Evolutionary conservation across 352 stramenopile species (phyloP), one percentile per base, ranked within the genome.

Genomic region (Phytopythium boreale): DNA sequence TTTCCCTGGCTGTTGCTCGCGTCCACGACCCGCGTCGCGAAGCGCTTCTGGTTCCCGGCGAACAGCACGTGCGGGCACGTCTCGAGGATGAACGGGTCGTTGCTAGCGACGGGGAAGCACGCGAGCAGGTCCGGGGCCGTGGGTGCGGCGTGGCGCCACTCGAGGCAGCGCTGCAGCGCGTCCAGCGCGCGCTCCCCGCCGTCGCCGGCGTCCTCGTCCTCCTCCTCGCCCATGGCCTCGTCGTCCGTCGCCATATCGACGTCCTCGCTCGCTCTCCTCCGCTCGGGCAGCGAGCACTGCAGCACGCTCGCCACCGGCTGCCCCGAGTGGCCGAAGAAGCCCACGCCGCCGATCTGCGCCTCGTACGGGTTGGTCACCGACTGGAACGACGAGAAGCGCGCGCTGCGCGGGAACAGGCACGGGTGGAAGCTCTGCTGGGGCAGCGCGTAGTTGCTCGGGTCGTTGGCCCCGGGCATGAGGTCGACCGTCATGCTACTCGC

Each of bases 371-470:
- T 99, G 14, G 96, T 95, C 22, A 97, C 86, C 39, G 79, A 79
- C 31, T 96, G 82, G 64, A 96, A 88, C 0, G 77, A 85, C 49
- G 84, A 72, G 69, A 96, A 98, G 24, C 84, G 74, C 10, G 74
- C 74, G 20, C 84, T 87, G 44, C 89, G 76, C 19, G 90, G 96
- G 52, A 99, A 89, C 11, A 99, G 63, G 74, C 90, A 98, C 26
- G 81, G 80, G 71, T 99, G 96, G 36, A 99, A 83, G 17, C 95
- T 96, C 70, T 98, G 89, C 75, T 99, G 96, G 14, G 96, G 96
- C 70, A 98, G 84, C 50, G 81, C 77, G 61, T 90, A 88, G 67
- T 91, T 93, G 66, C 81, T 96, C 2, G 95, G 96, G 72, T 98
- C 96, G 41, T 74, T 77, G 26, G 73, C 69, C 29, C 93, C 93